phyloP scores from a whole-genome alignment of 192 early-diverging fungal genomes.

The Entophlyctis helioformis region DNA sequence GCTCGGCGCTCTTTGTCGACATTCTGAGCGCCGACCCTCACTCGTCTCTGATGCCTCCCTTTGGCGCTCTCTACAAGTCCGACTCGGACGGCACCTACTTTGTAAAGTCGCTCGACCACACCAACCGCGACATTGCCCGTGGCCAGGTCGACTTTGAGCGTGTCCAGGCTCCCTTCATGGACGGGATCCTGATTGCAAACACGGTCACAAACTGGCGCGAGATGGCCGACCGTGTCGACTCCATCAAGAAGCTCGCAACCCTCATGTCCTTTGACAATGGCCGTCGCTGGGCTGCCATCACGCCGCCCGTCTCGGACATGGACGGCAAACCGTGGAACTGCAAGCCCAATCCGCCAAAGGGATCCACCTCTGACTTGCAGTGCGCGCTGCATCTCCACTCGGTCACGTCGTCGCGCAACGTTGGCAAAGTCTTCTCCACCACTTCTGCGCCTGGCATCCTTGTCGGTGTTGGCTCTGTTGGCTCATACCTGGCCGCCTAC shows the following conservation, averaged over 20 bases:
- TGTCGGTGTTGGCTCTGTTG: conserved; percentile 86
- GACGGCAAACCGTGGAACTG: conserved; percentile 49
- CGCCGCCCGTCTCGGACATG: conserved; percentile 44
- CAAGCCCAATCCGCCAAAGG: too few relatives aligned
- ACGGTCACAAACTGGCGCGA: conserved; percentile 68
- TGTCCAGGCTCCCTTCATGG: conserved; percentile 51
- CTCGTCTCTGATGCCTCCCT: conserved; percentile 34
- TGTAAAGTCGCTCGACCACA: conserved; percentile 61
- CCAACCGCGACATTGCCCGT: conserved; percentile 53
- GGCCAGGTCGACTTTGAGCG: conserved; percentile 88
- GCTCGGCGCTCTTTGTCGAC: too few relatives aligned
- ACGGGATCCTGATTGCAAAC: conserved; percentile 79
- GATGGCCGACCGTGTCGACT: conserved; percentile 18
- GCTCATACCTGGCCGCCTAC: conserved; percentile 54
- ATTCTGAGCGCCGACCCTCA: too few relatives aligned
- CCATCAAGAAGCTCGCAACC: conserved; percentile 52
- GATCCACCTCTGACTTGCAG: conserved; percentile 14
- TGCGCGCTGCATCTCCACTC: conserved; percentile 86
- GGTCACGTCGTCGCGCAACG: conserved; percentile 52
- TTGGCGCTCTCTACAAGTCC: conserved; percentile 69
- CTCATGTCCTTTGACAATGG: conserved; percentile 85
- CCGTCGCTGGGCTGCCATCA: conserved; percentile 57
- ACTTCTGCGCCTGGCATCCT: conserved; percentile 66
- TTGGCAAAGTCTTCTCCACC: conserved; percentile 63
- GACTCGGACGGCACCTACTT: conserved; percentile 86